phyloP scores from a whole-genome alignment of 208 protist genomes.

The Strigomonas oncopelti region DNA sequence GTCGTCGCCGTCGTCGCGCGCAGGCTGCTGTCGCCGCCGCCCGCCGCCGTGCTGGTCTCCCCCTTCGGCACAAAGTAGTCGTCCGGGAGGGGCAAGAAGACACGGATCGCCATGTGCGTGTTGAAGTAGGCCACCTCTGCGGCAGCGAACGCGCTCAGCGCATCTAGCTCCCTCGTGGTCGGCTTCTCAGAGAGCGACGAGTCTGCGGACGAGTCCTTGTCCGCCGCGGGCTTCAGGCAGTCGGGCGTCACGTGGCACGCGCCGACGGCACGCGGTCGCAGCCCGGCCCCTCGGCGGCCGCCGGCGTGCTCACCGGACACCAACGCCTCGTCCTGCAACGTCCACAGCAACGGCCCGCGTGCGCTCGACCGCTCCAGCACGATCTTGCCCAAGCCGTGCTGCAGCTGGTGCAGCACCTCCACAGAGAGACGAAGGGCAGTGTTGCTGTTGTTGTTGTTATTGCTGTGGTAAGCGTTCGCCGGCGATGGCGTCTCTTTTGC shows the following conservation, averaged over 20 bases:
- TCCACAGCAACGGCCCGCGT: constrained; percentile 31
- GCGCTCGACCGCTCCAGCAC: constrained; percentile 35
- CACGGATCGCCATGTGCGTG: constrained; percentile 56
- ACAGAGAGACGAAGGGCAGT: constrained; percentile 28
- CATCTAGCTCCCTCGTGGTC: neutral
- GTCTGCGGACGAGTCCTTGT: neutral
- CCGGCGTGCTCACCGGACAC: constrained; percentile 20
- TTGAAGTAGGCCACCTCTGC: constrained; percentile 33
- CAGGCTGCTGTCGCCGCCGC: no score
- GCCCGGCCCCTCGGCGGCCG: neutral
- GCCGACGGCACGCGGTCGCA: constrained; percentile 14
- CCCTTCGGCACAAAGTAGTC: constrained; percentile 21
- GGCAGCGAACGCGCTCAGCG: neutral
- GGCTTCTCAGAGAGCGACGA: neutral
- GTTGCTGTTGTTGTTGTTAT: neutral
- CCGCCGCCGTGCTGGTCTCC: no score
- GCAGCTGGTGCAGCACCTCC: constrained; percentile 60
- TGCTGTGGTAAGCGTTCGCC: neutral
- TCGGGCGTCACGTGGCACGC: neutral
- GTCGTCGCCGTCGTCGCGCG: neutral
- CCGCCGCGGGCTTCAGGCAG: no score
- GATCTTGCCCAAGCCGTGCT: constrained; percentile 40
- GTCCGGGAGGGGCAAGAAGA: constrained; percentile 56
- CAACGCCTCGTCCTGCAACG: constrained; percentile 37
- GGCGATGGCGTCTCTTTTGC: neutral